Base-by-base conservation (phyloP, 148 eudicot species). In the Pouteria glomerata region DNA sequence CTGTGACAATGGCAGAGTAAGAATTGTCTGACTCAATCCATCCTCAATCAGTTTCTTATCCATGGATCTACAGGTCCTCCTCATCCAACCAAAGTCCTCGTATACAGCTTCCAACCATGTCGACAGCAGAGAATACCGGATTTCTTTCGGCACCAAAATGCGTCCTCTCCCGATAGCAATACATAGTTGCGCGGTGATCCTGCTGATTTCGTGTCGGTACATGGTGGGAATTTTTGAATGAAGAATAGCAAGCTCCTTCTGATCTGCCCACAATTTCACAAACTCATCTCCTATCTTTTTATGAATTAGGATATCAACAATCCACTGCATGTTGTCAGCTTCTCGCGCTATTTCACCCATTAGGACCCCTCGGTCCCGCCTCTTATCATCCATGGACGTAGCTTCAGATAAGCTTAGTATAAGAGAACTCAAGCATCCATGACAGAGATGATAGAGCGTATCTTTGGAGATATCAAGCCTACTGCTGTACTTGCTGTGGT, bases 311-410 rank as follows among this genome's bases (percentile, higher is more conserved):
- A 93, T 86, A 37, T 86, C 97, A 4, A 87, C 91, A 33, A 93
- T 77, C 98, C 98, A 93, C 71, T 90, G 92, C 82, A 93, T 78
- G 70, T 90, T 93, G 66, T 90, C 98, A 55, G 98, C 97, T 80
- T 89, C 98, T 62, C 95, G 83, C 56, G 97, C 92, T 41, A 93
- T 89, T 75, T 89, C 95, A 0, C 81, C 83, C 95, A 93, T 90
- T 45, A 90, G 60, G 72, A 73, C 80, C 29, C 92, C 91, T 48
- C 96, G 84, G 41, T 89, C 96, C 50, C 76, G 86, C 70, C 55
- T 83, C 53, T 57, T 81, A 68, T 93, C 97, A 70, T 87, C 92
- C 50, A 86, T 51, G 68, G 85, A 79, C 4, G 97, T 78, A 37
- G 93, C 94, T 72, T 87, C 92, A 34, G 98, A 90, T 57, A 93